Conservation (phyloP, 805 yeast genomes). For the Jamesozyma hellenica region DNA sequence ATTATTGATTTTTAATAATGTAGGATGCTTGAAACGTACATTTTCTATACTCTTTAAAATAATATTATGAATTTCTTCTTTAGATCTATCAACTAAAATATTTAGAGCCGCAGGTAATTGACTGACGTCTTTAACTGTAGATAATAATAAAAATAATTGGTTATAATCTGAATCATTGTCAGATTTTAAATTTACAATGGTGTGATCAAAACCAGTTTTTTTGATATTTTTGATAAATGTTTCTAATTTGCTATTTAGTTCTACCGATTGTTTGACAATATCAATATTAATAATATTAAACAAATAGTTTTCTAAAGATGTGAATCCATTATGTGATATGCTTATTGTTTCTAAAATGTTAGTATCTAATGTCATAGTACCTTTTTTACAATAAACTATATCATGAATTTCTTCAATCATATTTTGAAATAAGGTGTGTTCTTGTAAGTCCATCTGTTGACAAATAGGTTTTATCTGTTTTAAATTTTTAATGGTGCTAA, state of each 20-base stretch:
- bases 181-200: not conserved
- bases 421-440: conserved; percentile 53
- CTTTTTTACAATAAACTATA: conserved; percentile 51
- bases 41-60: conserved; percentile 56
- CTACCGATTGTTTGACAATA: conserved; percentile 39
- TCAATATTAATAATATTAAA: conserved; percentile 50
- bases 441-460: conserved; percentile 44
- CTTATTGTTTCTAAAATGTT: conserved; percentile 19
- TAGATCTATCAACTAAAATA: conserved; percentile 43
- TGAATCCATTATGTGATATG: conserved; percentile 22
- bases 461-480: conserved; percentile 43
- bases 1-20: conserved; percentile 27
- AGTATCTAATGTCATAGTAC: conserved; percentile 7
- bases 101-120: conserved; percentile 50
- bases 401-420: conserved; percentile 68
- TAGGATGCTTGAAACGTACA: conserved; percentile 46
- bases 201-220: conserved; percentile 1
- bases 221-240: conserved; percentile 19
- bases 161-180: conserved; percentile 22
- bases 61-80: conserved; percentile 54
- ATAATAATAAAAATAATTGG: conserved; percentile 38
- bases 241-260: conserved; percentile 29
- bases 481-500: conserved; percentile 47
- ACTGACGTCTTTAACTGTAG: conserved; percentile 50
- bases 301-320: conserved; percentile 44